These are phyloP conservation scores for Thraustochytrium sp. DNA, from an alignment of 352 stramenopile genomes.

Conservation along the genomic window DNA sequence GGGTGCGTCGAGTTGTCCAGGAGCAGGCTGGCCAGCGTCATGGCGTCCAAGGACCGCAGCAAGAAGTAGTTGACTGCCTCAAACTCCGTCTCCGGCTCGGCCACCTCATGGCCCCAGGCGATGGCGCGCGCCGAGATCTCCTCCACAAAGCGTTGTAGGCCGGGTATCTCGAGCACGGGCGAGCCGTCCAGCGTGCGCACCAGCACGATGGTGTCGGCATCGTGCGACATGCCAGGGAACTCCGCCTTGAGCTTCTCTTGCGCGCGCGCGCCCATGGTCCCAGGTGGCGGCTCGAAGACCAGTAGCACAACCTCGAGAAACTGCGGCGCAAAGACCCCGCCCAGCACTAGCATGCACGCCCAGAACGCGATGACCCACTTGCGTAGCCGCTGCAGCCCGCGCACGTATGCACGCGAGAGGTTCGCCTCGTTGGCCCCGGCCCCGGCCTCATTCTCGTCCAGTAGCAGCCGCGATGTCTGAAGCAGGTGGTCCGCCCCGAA, in stretches of 20 bases:
- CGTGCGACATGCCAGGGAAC: conserved; percentile 3
- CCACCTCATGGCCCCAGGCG: background rate
- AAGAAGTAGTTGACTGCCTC: background rate
- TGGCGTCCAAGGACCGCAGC: background rate
- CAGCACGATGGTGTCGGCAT: background rate
- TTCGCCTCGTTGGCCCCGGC: too few relatives aligned
- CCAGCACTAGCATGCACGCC: background rate
- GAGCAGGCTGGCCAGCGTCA: background rate
- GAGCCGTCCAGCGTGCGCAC: background rate
- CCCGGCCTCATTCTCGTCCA: too few relatives aligned
- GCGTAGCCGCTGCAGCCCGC: background rate
- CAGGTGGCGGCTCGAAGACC: conserved; percentile 12
- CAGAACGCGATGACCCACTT: background rate
- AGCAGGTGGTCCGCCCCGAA: too few relatives aligned
- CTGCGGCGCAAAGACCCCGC: background rate
- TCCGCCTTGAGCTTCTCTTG: background rate
- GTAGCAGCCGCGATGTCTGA: too few relatives aligned
- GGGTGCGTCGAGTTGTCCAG: conserved; percentile 3
- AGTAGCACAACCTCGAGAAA: conserved; percentile 17
- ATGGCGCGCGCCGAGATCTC: background rate
- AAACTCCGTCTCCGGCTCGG: background rate
- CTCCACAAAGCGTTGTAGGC: background rate
- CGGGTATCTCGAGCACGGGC: background rate
- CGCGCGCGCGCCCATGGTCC: background rate
- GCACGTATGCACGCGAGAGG: background rate